Percentiles rank a stretch among this genome's conserved stretches.
Conservation (phyloP, 192 early-diverging fungal species). For the Piromyces sp. region DNA sequence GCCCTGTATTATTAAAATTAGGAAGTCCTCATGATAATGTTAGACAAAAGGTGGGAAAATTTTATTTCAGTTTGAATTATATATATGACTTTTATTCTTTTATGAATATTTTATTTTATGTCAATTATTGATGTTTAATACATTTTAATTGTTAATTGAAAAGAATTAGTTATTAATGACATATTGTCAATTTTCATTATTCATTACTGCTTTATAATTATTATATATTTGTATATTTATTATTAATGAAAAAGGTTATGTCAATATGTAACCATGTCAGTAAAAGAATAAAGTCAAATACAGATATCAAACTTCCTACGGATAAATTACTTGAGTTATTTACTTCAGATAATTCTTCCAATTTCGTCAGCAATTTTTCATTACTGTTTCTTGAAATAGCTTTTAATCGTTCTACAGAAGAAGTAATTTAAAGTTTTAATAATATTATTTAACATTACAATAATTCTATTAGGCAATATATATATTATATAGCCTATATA, state of each 20-base stretch:
- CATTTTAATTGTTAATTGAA: no score
- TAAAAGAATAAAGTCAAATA: slow-evolving; percentile 53
- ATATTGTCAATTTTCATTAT: no score
- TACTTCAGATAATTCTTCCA: slow-evolving; percentile 11
- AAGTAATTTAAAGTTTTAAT: slow-evolving; percentile 3
- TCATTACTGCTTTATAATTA: no score
- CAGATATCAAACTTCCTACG: slow-evolving; percentile 39
- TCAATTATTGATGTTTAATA: no score
- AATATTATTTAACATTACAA: no score
- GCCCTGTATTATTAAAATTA: slow-evolving; percentile 53
- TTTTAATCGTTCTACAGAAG: slow-evolving; percentile 20
- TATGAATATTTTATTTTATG: neutral
- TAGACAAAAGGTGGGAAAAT: slow-evolving; percentile 20
- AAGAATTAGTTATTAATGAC: no score
- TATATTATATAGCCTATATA: no score
- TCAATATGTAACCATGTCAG: slow-evolving; percentile 65
- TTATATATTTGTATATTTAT: no score
- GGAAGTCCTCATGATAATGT: slow-evolving; percentile 21
- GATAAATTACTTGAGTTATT: slow-evolving; percentile 43
- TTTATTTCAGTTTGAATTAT: neutral
- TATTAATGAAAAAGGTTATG: slow-evolving; percentile 32
- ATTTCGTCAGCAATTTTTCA: slow-evolving; percentile 54
- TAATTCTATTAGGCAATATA: no score
- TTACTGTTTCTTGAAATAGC: slow-evolving; percentile 78
- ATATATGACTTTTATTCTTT: neutral